Percentiles rank a stretch among this genome's conserved stretches.
These are phyloP conservation scores for Cadophora malorum DNA, from an alignment of 2,329 filamentous ascomycete species.

Conservation along the genomic window DNA sequence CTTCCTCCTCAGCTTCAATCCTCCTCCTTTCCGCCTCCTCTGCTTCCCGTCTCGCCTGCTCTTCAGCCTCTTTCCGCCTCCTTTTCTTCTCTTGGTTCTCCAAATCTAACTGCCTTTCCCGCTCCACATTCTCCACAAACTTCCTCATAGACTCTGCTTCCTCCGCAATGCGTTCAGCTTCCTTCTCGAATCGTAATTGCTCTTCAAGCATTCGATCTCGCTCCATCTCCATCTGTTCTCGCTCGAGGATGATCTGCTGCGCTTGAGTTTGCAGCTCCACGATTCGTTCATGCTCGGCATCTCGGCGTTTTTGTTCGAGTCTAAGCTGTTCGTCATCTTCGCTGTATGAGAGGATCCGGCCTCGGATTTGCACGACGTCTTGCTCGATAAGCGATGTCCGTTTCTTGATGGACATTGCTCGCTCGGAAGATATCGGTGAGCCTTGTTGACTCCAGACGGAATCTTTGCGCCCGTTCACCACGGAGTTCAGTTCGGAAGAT, in stretches of 20 bases:
- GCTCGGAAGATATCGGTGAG: constrained; percentile 12
- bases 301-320: neutral
- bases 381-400: constrained; percentile 8
- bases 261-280: constrained; percentile 20
- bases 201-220: constrained; percentile 17
- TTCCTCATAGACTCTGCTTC: constrained; percentile 19
- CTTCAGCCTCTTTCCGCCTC: constrained; percentile 19
- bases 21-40: constrained; percentile 14
- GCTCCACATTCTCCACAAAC: constrained; percentile 21
- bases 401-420: constrained; percentile 14
- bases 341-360: neutral
- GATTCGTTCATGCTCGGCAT: constrained; percentile 18
- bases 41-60: constrained; percentile 8
- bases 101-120: constrained; percentile 11
- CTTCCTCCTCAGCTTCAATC: constrained; percentile 18
- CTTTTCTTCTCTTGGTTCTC: constrained; percentile 23
- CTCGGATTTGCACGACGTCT: constrained; percentile 13
- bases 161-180: constrained; percentile 22
- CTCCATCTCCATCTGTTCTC: constrained; percentile 24
- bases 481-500: neutral
- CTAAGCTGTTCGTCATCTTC: constrained; percentile 12
- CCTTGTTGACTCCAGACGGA: constrained; percentile 19
- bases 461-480: neutral
- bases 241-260: constrained; percentile 14
- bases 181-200: constrained; percentile 14